phyloP scores from a whole-genome alignment of 768 basidiomycete genomes.

The Hebeloma cylindrosporum region DNA sequence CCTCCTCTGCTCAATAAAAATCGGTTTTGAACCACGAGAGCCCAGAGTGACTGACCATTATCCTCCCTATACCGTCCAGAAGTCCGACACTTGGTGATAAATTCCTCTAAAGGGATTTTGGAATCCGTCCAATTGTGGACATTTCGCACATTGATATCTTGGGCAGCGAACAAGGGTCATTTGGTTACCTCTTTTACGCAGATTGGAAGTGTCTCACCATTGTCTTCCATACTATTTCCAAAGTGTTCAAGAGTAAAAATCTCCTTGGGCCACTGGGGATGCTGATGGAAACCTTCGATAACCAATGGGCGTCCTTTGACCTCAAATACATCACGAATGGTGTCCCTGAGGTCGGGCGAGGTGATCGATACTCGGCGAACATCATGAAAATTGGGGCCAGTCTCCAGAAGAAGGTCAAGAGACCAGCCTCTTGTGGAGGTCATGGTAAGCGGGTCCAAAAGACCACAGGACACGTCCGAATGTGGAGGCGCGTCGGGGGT shows the following conservation, averaged over 20 bases:
- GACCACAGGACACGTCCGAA: no score
- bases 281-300: constrained; percentile 58
- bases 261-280: constrained; percentile 51
- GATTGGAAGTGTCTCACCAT: constrained; percentile 8
- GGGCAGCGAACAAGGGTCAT: neutral
- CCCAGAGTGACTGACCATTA: constrained; percentile 32
- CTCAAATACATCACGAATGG: constrained; percentile 50
- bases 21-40: constrained; percentile 2
- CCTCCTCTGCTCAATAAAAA: constrained; percentile 42
- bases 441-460: constrained; percentile 9
- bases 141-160: constrained; percentile 65
- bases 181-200: neutral
- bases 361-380: constrained; percentile 23
- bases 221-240: constrained; percentile 24
- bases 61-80: constrained; percentile 35
- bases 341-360: constrained; percentile 37
- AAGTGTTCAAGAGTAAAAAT: constrained; percentile 62
- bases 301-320: constrained; percentile 58
- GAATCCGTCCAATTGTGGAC: constrained; percentile 57
- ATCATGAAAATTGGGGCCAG: constrained; percentile 41
- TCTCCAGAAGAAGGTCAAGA: constrained; percentile 37
- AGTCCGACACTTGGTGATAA: constrained; percentile 46
- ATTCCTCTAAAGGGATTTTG: constrained; percentile 49
- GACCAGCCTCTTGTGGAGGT: constrained; percentile 54
- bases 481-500: neutral